Conservation (phyloP, 225 moss, liverwort and hornwort species). For the Pseudoscleropodium purum region DNA sequence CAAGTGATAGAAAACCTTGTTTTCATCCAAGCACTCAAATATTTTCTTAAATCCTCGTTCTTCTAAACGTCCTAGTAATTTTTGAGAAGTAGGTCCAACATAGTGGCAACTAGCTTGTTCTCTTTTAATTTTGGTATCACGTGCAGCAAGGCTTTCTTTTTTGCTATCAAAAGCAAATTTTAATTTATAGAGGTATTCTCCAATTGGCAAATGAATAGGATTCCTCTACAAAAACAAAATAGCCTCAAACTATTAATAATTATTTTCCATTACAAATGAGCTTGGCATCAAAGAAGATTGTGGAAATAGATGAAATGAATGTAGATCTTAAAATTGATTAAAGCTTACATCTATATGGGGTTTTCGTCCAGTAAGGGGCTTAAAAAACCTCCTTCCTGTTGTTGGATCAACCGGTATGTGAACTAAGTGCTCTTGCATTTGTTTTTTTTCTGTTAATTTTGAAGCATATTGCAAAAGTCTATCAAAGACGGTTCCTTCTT, state of each 20-base stretch:
- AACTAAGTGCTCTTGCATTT: constrained; percentile 54
- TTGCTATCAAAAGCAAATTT: constrained; percentile 67
- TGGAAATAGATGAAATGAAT: neutral
- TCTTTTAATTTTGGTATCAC: constrained; percentile 45
- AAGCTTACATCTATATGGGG: constrained; percentile 58
- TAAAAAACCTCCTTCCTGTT: constrained; percentile 75
- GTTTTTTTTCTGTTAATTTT: constrained; percentile 68
- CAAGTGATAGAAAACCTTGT: constrained; percentile 39
- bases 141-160: constrained; percentile 43
- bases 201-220: constrained; percentile 67
- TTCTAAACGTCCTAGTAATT: constrained; percentile 55
- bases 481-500: constrained; percentile 72
- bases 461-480: constrained; percentile 83
- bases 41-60: constrained; percentile 70
- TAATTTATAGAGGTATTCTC: constrained; percentile 77
- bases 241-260: neutral
- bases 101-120: constrained; percentile 69
- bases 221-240: constrained; percentile 49
- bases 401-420: constrained; percentile 53
- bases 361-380: constrained; percentile 70
- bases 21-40: constrained; percentile 78
- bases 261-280: neutral
- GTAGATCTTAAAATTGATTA: neutral
- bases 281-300: neutral
- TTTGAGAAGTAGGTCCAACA: constrained; percentile 76